Conservation (phyloP, 495 filamentous ascomycete genomes). For the Aspergillus carlsbadensis region DNA sequence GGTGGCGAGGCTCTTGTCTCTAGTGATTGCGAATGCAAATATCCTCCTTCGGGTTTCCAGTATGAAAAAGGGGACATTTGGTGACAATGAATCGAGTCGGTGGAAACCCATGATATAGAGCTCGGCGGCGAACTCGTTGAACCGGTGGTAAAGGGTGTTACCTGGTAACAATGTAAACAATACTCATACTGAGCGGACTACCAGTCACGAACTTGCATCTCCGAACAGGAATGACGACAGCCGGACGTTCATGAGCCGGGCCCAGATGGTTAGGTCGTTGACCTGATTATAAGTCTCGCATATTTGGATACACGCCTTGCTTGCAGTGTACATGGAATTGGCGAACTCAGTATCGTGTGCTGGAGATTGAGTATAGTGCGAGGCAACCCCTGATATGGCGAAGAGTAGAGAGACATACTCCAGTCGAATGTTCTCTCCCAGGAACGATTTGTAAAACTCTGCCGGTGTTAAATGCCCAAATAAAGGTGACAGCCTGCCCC, state of each 20-base stretch:
- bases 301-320: conserved; percentile 7
- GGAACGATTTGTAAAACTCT: neutral
- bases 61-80: conserved; percentile 2
- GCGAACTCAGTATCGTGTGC: neutral
- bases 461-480: no score
- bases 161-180: neutral
- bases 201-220: conserved; percentile 28
- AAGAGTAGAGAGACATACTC: conserved; percentile 4
- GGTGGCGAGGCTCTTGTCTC: conserved; percentile 7
- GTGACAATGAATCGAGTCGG: neutral
- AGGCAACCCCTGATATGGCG: neutral
- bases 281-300: conserved; percentile 6
- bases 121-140: neutral
- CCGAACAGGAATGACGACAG: conserved; percentile 34
- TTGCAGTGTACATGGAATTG: conserved; percentile 2
- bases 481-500: no score
- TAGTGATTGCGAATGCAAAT: neutral
- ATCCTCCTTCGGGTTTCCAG: conserved; percentile 8
- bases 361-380: neutral
- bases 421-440: neutral
- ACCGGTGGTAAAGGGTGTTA: neutral
- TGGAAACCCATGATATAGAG: neutral
- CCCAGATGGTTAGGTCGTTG: conserved; percentile 5
- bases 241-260: conserved; percentile 3
- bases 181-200: no score